Conservation (phyloP, 441 rosid genomes). For the Populus hybrid region DNA sequence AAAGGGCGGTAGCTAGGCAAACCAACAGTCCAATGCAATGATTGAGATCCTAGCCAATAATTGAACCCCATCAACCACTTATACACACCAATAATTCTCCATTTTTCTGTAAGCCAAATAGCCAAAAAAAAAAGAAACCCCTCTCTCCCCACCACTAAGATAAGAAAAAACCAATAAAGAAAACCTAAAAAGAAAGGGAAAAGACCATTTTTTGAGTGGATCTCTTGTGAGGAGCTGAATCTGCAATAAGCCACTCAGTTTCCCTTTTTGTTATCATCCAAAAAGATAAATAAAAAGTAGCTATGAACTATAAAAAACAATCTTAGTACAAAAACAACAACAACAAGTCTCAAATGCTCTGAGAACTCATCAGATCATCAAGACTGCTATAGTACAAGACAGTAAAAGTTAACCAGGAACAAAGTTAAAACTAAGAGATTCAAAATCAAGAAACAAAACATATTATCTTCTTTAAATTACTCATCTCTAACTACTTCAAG, state of each 20-base stretch:
- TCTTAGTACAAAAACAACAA: not conserved
- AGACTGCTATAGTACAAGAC: not conserved
- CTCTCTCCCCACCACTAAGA: not conserved
- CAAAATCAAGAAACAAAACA: not conserved
- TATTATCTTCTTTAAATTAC: not conserved
- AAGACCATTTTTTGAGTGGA: not conserved
- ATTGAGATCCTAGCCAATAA: constrained; percentile 51
- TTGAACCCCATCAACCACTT: constrained; percentile 37
- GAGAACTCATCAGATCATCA: not conserved
- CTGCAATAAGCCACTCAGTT: constrained; percentile 4
- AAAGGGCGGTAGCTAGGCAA: constrained; percentile 6
- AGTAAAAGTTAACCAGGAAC: not conserved
- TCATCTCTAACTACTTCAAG: not conserved
- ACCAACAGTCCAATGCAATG: constrained; percentile 36
- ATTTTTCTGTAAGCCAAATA: constrained; percentile 5
- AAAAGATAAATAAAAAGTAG: not conserved
- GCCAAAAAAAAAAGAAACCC: not conserved
- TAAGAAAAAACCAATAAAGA: not conserved
- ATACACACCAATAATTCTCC: constrained; percentile 33
- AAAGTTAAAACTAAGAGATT: not conserved
- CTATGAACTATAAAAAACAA: not conserved
- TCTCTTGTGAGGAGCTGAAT: constrained; percentile 8
- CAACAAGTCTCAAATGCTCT: not conserved
- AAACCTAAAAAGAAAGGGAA: not conserved
- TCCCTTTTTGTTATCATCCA: constrained; percentile 18